Percentiles rank a stretch among this genome's conserved stretches.
phyloP scores from a whole-genome alignment of 768 basidiomycete genomes.

The Lactarius sp. region DNA sequence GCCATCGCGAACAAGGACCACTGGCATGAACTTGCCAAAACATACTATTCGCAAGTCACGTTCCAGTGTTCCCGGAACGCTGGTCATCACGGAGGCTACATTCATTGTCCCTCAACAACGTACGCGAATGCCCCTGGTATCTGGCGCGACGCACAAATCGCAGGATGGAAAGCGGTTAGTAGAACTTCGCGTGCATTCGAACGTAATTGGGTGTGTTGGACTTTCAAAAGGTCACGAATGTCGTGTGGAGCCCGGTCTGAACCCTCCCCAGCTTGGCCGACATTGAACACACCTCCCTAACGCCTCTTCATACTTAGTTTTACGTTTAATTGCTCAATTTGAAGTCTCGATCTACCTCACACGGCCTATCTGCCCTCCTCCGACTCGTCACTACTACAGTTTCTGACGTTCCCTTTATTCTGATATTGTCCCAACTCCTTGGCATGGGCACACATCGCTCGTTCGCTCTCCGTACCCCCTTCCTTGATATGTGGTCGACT shows the following conservation, averaged over 20 bases:
- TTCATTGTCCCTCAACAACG: constrained; percentile 45
- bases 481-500: no score
- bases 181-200: background rate
- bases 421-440: no score
- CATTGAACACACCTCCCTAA: no score
- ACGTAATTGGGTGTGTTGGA: background rate
- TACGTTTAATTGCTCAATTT: no score
- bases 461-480: no score
- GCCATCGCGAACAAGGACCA: constrained; percentile 36
- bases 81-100: constrained; percentile 56
- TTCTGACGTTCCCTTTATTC: no score
- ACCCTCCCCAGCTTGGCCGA: no score
- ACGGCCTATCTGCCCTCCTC: no score
- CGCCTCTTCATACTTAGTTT: no score
- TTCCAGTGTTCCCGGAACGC: constrained; percentile 42
- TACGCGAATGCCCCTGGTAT: constrained; percentile 53
- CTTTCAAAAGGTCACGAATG: constrained; percentile 45
- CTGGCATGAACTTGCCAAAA: constrained; percentile 37
- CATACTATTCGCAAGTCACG: constrained; percentile 47
- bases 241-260: constrained; percentile 31
- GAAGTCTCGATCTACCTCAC: no score
- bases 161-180: constrained; percentile 44
- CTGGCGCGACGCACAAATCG: constrained; percentile 53
- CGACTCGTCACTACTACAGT: no score
- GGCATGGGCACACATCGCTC: no score